Base-by-base conservation (phyloP, 2,329 filamentous ascomycete genomes). In the Grosmannia serpens region DNA sequence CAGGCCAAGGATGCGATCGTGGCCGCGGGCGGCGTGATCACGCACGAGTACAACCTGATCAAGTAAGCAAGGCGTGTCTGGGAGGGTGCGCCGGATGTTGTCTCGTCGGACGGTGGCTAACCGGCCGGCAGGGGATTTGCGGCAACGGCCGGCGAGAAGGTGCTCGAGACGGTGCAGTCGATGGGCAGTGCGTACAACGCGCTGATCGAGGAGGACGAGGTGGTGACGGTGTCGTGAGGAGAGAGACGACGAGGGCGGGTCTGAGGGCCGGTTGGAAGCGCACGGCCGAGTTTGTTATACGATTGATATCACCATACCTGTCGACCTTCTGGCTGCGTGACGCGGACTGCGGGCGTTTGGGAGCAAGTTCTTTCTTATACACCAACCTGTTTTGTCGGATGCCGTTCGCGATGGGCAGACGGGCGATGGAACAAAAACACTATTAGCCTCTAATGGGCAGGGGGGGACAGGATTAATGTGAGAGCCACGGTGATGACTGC, bases 191-290 rank as follows among this genome's bases (percentile, higher is more conserved):
- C 80, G 60, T 85, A 84, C 71, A 75, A 81, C 56, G 83, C 85
- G 1, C 70, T 78, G 33, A 83, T 96, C 62, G 91, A 96, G 72
- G 84, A 91, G 66, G 90, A 96, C 67, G 76, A 87, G 67, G 73
- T 85, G 29, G 80, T 94, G 55, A 76, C 81, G 15, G 75, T 76
- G 20, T 56, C 62, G 27, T 64, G 56, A 55, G 56, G 13, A 4
- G 47, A 52, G 24, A 9, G 26, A 33, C 10, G 38, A 56, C 17
- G n/a, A 47, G 5, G 17, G 22, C 17, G 20, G 11, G 27, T n/a
- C 26, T 20, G 33, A 22, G 7, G 7, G 33, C 13, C 13, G 33
- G 7, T 35, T 35, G 35, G 33, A 35, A 35, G 2, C 33, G 33
- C 17, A 44, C 15, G 41, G 17, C 41, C 33, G 10, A 13, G 33